Evolutionary conservation across 2,329 filamentous ascomycete genomes (phyloP).

Genomic region (Zasmidium cellare): DNA sequence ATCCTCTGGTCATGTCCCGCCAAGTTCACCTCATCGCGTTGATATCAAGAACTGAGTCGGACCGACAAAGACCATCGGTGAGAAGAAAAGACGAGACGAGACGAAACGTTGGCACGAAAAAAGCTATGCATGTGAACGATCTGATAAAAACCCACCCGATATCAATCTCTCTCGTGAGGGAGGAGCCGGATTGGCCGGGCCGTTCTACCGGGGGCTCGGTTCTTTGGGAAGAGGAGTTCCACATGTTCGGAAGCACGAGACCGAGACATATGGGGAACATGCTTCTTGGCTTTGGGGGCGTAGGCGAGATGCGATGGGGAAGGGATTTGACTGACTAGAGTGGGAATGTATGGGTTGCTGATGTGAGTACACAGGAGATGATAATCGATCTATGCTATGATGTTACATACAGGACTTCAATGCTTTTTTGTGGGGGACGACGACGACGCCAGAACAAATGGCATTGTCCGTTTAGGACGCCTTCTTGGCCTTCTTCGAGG

Average conservation of each 20-base stretch:
- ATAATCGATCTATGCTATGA: too few relatives aligned
- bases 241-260: too few relatives aligned
- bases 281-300: not conserved
- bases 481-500: conserved; percentile 42
- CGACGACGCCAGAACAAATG: too few relatives aligned
- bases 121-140: too few relatives aligned
- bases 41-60: not conserved
- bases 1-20: not conserved
- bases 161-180: not conserved
- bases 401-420: too few relatives aligned
- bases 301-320: not conserved
- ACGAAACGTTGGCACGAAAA: too few relatives aligned
- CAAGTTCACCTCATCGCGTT: not conserved
- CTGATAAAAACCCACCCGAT: not conserved
- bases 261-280: not conserved
- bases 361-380: too few relatives aligned
- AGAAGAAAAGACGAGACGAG: not conserved
- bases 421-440: too few relatives aligned
- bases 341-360: too few relatives aligned
- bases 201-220: not conserved
- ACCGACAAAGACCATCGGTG: not conserved
- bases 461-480: not conserved
- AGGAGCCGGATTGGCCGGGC: not conserved
- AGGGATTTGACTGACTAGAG: too few relatives aligned
- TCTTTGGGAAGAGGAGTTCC: too few relatives aligned